These are phyloP conservation scores for Pisolithus orientalis DNA, from an alignment of 768 basidiomycete genomes.

Conservation along the genomic window DNA sequence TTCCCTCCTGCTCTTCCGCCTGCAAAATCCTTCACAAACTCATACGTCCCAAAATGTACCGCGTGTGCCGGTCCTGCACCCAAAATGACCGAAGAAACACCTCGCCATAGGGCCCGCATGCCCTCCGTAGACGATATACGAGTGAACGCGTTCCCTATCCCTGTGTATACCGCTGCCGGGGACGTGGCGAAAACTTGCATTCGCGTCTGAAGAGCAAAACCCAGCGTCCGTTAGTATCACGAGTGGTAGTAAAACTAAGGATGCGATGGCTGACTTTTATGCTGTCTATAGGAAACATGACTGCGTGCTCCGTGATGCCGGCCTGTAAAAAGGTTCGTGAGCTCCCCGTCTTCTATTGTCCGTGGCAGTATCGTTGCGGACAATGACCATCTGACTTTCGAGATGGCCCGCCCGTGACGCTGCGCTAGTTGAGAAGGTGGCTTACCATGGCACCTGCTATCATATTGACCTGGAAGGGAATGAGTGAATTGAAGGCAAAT, in stretches of 20 bases:
- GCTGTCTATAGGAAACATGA: conserved; percentile 98
- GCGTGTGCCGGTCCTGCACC: conserved; percentile 99
- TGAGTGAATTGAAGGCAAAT: conserved; percentile 12
- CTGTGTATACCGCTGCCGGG: conserved; percentile 80
- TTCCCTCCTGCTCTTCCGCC: conserved; percentile 76
- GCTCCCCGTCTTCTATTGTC: conserved; percentile 1
- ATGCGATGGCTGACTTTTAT: conserved; percentile 70
- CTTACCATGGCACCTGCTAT: conserved; percentile 90
- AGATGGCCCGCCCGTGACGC: not conserved
- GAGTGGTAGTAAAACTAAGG: not conserved
- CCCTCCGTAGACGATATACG: conserved; percentile 95
- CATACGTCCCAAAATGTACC: conserved; percentile 94
- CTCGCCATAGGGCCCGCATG: conserved; percentile 85
- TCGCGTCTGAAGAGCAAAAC: conserved; percentile 62
- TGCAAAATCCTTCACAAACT: conserved; percentile 87
- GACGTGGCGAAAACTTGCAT: conserved; percentile 96
- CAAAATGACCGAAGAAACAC: conserved; percentile 90
- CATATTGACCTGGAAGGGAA: conserved; percentile 77
- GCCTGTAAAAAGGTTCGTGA: conserved; percentile 52
- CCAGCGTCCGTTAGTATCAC: not conserved
- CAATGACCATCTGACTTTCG: not conserved
- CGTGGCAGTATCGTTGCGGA: not conserved
- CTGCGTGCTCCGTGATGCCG: conserved; percentile 97
- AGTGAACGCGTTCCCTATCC: conserved; percentile 84
- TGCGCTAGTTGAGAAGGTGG: conserved; percentile 13